Base-by-base conservation (phyloP, 352 stramenopile genomes). In the Phytophthora ramorum region DNA sequence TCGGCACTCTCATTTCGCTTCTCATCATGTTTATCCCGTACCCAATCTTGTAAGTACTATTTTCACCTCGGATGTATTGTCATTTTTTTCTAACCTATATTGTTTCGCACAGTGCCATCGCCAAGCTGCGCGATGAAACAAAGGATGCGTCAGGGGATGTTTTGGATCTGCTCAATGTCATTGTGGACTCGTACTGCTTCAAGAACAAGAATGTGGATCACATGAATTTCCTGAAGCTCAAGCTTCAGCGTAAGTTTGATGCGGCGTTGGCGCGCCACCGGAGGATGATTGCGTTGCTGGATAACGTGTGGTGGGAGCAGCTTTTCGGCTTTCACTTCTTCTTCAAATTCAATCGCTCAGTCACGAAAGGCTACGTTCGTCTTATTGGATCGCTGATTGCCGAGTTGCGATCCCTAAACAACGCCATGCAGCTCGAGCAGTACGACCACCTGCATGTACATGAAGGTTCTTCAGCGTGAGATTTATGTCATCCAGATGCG, bases 111-210 rank as follows among this genome's bases (percentile, higher is more conserved):
- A 91, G 83, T 69, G 86, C 80, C 3, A 92, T 90, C 50, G 69
- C 53, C 0, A 73, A 74, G 8, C 65, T 94, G 12, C 78, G 79
- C 9, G 54, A 73, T 3, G 82, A 94, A 50, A 88, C 81, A 0
- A 59, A 46, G 13, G 64, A 83, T 7, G 75, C 75, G 0, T 78
- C 78, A 4, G 79, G 78, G 0, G 84, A 91, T 47, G 79, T 94
- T 19, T 38, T 90, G 7, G 86, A 92, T 35, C 60, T 94, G 26
- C 76, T 92, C 9, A 92, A 94, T 54, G 74, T 94, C 58, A 91
- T 94, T 54, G 73, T 94, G 4, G 86, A 94, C 60, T 89, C 84
- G 38, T 94, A 94, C 73, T 94, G 86, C 59, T 94, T 94, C 73
- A 91, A 92, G 70, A 92, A 91, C 76, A 94, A 93, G 71, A 91